Base-by-base conservation (phyloP, 2,329 filamentous ascomycete genomes). In the Grosmannia penicillata region DNA sequence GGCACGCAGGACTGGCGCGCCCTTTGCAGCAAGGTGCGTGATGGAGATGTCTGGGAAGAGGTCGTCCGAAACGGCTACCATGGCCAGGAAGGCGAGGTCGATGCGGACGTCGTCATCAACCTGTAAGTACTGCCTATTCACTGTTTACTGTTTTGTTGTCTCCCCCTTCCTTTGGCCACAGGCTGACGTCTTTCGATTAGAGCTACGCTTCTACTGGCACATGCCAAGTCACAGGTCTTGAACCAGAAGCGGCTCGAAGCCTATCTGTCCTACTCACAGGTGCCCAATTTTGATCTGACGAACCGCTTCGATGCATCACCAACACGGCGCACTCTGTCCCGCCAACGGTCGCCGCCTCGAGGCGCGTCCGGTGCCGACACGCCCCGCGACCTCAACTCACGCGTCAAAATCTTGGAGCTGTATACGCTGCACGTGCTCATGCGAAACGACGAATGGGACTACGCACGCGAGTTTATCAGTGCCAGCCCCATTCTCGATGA, bases 381-480 rank as follows among this genome's bases (percentile, higher is more conserved):
- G 0, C 85, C 85, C 0, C 76, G 83, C 45, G 85, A 93, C 53
- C 72, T 94, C 26, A 79, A 82, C 48, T 78, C 84, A 5, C 73
- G 86, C 33, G 78, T 95, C 46, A 93, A 93, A 62, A 82, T 98
- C 30, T 73, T 98, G 36, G 91, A 98, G 60, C 69, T 98, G 8
- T 98, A 95, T 57, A 93, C 86, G 1, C 70, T 98, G 5, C 91
- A 98, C 53, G 84, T 96, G 8, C 73, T 98, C n/a, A 77, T 89
- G 6, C 73, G 85, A 38, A 96, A 95, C 49, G 78, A 84, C 40
- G 86, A 96, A 60, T 98, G 91, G 91, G 84, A 94, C 42, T 95
- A 95, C 51, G 85, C 91, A 4, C 74, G 76, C 43, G 83, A 93
- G 49, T 96, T 96, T 56, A 93, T 96, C 52, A 75, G 70, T 51